These are phyloP conservation scores for Uncinocarpus reesii DNA, from an alignment of 2,329 filamentous ascomycete species.

Conservation along the genomic window DNA sequence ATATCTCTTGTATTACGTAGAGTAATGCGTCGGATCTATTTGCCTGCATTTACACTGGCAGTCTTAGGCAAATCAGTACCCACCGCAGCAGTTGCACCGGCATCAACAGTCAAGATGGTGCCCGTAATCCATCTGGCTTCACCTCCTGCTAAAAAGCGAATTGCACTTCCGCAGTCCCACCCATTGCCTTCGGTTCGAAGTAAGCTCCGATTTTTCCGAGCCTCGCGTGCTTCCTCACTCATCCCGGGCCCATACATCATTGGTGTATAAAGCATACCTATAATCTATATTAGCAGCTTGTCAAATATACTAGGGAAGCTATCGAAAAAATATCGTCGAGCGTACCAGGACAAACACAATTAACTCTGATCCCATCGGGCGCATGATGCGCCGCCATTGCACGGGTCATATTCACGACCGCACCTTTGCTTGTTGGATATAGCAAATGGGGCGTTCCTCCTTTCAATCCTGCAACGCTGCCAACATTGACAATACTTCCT, in stretches of 20 bases:
- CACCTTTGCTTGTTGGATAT: conserved; percentile 46
- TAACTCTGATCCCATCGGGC: conserved; percentile 42
- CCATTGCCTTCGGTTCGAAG: conserved; percentile 46
- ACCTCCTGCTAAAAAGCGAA: conserved; percentile 44
- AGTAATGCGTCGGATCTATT: conserved; percentile 12
- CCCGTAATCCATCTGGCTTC: conserved; percentile 46
- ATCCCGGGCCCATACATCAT: conserved; percentile 46
- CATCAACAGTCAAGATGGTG: conserved; percentile 40
- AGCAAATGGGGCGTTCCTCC: conserved; percentile 46
- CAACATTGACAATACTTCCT: conserved; percentile 53
- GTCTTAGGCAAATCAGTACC: conserved; percentile 33
- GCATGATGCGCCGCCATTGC: conserved; percentile 49
- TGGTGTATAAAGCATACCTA: conserved; percentile 44
- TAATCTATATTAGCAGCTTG: not conserved
- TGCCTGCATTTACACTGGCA: conserved; percentile 28
- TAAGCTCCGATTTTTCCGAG: conserved; percentile 41
- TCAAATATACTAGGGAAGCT: not conserved
- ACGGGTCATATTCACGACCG: conserved; percentile 47
- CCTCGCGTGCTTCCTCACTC: conserved; percentile 41
- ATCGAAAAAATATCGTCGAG: not conserved
- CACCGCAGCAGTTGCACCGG: conserved; percentile 38
- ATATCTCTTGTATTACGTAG: no score
- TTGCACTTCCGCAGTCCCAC: conserved; percentile 45
- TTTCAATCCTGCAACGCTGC: conserved; percentile 49
- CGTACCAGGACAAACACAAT: conserved; percentile 45